Conservation (phyloP, 352 stramenopile species). For the Phytophthora ramorum region DNA sequence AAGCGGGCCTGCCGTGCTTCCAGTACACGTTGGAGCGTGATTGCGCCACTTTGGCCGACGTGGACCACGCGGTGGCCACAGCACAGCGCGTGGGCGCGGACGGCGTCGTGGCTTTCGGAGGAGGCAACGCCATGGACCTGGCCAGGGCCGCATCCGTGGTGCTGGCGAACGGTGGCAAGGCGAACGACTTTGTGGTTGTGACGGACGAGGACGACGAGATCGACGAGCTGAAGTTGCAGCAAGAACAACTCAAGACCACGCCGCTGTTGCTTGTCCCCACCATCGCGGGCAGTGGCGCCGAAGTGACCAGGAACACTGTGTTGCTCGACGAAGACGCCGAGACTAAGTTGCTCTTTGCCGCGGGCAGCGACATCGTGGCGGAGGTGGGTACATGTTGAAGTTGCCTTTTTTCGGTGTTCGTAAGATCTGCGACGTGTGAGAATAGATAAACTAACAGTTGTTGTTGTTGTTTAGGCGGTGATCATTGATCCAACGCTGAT, state of each 20-base stretch:
- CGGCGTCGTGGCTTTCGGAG: constrained; percentile 74
- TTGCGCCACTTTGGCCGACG: constrained; percentile 61
- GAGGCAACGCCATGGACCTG: constrained; percentile 70
- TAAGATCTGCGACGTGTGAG: constrained; percentile 12
- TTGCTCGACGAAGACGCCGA: constrained; percentile 76
- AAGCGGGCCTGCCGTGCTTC: constrained; percentile 73
- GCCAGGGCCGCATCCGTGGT: constrained; percentile 63
- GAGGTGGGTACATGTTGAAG: constrained; percentile 38
- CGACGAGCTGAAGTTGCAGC: constrained; percentile 22
- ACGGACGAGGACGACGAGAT: constrained; percentile 20
- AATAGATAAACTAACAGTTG: constrained; percentile 6
- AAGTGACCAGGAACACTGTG: constrained; percentile 58
- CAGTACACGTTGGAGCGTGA: constrained; percentile 77
- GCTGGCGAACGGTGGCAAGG: constrained; percentile 51
- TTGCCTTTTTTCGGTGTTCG: constrained; percentile 10
- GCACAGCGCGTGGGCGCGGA: constrained; percentile 70
- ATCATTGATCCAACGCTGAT: constrained; percentile 76
- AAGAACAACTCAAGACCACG: constrained; percentile 21
- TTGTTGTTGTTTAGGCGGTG: constrained; percentile 45
- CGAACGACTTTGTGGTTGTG: constrained; percentile 37
- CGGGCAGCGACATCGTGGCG: constrained; percentile 46
- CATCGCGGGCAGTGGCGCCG: constrained; percentile 56
- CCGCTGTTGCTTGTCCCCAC: constrained; percentile 73
- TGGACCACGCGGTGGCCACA: constrained; percentile 62
- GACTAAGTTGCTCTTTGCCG: constrained; percentile 57